phyloP scores from a whole-genome alignment of 2,329 filamentous ascomycete species.

The Scedosporium aurantiacum region DNA sequence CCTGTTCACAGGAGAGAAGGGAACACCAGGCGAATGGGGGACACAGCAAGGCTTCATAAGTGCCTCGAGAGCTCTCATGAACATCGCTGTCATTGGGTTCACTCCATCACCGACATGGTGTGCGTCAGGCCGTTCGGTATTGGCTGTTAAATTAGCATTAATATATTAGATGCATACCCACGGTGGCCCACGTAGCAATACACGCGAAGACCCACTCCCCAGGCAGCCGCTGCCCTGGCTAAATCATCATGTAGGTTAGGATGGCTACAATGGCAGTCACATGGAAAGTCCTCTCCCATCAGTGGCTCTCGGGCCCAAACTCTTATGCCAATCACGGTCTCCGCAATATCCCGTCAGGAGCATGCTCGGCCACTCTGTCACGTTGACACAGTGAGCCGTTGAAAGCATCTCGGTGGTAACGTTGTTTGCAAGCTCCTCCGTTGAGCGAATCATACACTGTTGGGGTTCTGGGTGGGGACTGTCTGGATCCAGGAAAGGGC shows the following conservation, averaged over 20 bases:
- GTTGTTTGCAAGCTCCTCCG: neutral
- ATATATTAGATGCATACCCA: too few species aligned
- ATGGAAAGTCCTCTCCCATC: neutral
- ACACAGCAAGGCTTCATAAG: too few species aligned
- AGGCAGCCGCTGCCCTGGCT: neutral
- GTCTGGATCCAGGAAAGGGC: neutral
- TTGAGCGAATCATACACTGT: neutral
- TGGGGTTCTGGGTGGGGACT: neutral
- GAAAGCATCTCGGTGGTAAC: neutral
- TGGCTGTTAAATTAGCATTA: too few species aligned
- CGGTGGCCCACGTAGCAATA: too few species aligned
- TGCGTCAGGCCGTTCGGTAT: too few species aligned
- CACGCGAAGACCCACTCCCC: too few species aligned
- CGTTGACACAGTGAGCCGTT: neutral
- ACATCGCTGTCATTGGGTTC: too few species aligned
- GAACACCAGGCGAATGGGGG: too few species aligned
- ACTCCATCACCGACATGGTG: too few species aligned
- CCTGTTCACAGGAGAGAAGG: too few species aligned
- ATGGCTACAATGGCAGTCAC: neutral
- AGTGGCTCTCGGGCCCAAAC: neutral
- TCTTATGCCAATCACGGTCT: neutral
- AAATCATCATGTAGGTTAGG: neutral
- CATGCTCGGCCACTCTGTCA: neutral
- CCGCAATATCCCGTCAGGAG: neutral
- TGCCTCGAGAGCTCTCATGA: too few species aligned